Evolutionary conservation across 1,284 basidiomycete species (phyloP).

Genomic region (Melampsora larici-populina): DNA sequence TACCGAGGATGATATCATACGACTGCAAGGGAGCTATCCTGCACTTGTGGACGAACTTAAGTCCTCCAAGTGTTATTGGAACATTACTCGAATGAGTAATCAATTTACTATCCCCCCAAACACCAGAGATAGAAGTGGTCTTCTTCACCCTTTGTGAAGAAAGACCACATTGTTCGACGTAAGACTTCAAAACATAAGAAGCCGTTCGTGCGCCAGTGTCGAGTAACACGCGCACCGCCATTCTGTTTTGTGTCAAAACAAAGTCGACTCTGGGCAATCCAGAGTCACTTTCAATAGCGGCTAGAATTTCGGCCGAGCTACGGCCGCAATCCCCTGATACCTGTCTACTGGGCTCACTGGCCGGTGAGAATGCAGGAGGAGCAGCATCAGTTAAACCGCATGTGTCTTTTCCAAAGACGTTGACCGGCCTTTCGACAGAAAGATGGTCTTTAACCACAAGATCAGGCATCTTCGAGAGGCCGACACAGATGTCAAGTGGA

Average conservation of each 20-base stretch:
- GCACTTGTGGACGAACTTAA: constrained; percentile 1
- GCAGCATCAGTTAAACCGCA: too few species aligned
- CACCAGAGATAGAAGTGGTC: not conserved
- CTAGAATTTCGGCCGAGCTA: not conserved
- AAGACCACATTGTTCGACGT: not conserved
- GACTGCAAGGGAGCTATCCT: not conserved
- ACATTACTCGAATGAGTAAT: not conserved
- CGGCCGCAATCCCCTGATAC: not conserved
- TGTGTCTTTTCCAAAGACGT: too few species aligned
- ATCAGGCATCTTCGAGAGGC: too few species aligned
- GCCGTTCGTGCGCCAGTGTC: not conserved
- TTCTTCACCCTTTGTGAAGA: not conserved
- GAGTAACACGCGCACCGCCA: not conserved
- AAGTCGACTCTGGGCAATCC: not conserved
- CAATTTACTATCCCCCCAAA: not conserved
- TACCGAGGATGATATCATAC: constrained; percentile 16
- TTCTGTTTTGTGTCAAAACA: not conserved
- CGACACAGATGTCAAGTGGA: too few species aligned
- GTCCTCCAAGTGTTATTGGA: not conserved
- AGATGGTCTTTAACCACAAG: too few species aligned
- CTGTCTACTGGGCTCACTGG: not conserved
- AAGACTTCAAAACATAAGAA: not conserved
- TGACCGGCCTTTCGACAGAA: too few species aligned
- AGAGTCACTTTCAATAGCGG: not conserved
- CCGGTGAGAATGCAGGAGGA: too few species aligned